Conservation (phyloP, 169 alveolate species). For the Plasmodium malariae region DNA sequence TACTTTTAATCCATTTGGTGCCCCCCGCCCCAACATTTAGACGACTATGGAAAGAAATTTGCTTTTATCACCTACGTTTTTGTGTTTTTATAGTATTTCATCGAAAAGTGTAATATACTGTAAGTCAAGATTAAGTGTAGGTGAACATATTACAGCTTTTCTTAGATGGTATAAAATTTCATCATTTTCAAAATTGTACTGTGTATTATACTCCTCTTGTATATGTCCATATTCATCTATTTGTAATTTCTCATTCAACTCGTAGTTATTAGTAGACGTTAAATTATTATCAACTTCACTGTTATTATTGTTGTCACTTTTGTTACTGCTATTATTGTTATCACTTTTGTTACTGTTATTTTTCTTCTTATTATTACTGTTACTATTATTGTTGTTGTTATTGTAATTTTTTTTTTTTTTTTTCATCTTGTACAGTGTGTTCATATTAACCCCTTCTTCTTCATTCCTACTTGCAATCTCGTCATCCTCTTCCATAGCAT, state of each 20-base stretch:
- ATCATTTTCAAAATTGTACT: constrained; percentile 33
- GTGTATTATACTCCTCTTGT: too few relatives aligned
- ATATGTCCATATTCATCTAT: too few relatives aligned
- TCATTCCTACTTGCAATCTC: not conserved
- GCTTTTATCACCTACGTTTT: not conserved
- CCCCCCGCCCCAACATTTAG: too few relatives aligned
- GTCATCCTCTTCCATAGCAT: not conserved
- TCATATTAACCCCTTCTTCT: not conserved
- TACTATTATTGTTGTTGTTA: not conserved
- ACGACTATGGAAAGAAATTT: not conserved
- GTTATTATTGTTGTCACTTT: too few relatives aligned
- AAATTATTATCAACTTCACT: too few relatives aligned
- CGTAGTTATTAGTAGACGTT: not conserved
- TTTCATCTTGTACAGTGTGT: not conserved
- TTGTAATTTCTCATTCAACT: not conserved
- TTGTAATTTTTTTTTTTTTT: not conserved
- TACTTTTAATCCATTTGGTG: not conserved
- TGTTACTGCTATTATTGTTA: too few relatives aligned
- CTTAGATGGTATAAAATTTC: constrained; percentile 15
- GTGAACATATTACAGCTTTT: constrained; percentile 50
- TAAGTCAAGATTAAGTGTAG: constrained; percentile 56
- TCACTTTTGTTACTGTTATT: not conserved
- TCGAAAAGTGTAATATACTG: constrained; percentile 29
- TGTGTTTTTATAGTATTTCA: constrained; percentile 9
- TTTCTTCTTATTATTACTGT: not conserved